Evolutionary conservation across 371 early-diverging fungal species (phyloP).

Genomic region (Dinochytrium kinnereticum): DNA sequence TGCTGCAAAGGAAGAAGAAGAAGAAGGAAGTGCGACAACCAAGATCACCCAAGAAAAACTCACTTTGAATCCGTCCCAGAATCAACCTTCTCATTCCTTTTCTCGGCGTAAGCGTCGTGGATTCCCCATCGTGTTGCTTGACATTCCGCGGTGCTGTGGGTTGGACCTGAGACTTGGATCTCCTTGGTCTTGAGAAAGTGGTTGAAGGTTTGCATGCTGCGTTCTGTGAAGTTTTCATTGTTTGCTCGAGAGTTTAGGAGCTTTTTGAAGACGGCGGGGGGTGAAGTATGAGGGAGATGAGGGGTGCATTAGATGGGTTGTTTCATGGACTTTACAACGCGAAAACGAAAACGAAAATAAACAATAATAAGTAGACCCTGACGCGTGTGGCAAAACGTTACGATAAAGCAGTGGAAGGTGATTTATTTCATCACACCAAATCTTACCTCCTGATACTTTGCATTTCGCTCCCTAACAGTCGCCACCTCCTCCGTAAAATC

Average conservation of each 20-base stretch:
- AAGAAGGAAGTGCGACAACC: too few relatives aligned
- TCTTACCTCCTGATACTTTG: constrained; percentile 54
- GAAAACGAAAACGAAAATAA: too few relatives aligned
- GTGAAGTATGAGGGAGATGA: neutral
- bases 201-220: constrained; percentile 54
- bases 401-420: constrained; percentile 17
- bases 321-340: too few relatives aligned
- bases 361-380: too few relatives aligned
- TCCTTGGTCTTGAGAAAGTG: constrained; percentile 54
- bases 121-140: constrained; percentile 52
- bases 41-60: too few relatives aligned
- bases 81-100: neutral
- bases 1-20: too few relatives aligned
- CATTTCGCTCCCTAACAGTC: constrained; percentile 45
- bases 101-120: constrained; percentile 45
- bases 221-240: constrained; percentile 54
- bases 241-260: constrained; percentile 34
- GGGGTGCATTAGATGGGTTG: too few relatives aligned
- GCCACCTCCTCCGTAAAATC: constrained; percentile 49
- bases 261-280: constrained; percentile 13
- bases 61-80: too few relatives aligned
- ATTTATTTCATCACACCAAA: too few relatives aligned
- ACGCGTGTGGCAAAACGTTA: too few relatives aligned
- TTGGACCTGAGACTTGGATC: constrained; percentile 49
- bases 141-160: constrained; percentile 43